Conservation (phyloP, 2,329 filamentous ascomycete genomes). For the Sarocladiaceae sp. region DNA sequence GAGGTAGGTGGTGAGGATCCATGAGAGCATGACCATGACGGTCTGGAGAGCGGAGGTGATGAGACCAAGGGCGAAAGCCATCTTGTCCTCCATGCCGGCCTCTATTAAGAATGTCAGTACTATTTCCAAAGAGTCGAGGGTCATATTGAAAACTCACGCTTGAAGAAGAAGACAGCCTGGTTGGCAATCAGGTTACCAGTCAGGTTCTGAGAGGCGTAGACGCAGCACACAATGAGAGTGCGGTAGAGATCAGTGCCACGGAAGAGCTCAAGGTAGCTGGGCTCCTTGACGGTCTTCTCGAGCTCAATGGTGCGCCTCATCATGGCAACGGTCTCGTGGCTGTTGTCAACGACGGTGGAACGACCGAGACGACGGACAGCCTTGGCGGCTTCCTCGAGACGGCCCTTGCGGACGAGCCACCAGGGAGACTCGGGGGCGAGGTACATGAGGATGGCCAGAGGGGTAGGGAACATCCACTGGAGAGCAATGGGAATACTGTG, state of each 20-base stretch:
- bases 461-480: constrained; percentile 52
- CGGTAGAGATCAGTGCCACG: constrained; percentile 47
- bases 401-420: constrained; percentile 47
- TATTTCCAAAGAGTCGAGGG: constrained; percentile 14
- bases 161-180: constrained; percentile 55
- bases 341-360: constrained; percentile 15
- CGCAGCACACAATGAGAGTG: constrained; percentile 48
- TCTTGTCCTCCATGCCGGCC: constrained; percentile 49
- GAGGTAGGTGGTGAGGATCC: constrained; percentile 58
- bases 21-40: constrained; percentile 60
- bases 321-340: constrained; percentile 42
- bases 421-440: constrained; percentile 45
- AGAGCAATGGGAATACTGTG: constrained; percentile 45
- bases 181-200: constrained; percentile 57
- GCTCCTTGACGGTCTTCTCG: constrained; percentile 36
- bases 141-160: constrained; percentile 20
- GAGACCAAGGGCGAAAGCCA: constrained; percentile 55
- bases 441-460: constrained; percentile 26
- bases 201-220: constrained; percentile 54
- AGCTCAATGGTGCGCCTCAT: constrained; percentile 50
- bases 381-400: constrained; percentile 32
- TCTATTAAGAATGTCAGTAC: too few species aligned
- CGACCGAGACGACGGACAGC: constrained; percentile 41
- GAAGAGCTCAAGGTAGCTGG: constrained; percentile 44
- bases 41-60: constrained; percentile 58